Conservation (phyloP, 2,329 filamentous ascomycete species). For the Helotiales sp. region DNA sequence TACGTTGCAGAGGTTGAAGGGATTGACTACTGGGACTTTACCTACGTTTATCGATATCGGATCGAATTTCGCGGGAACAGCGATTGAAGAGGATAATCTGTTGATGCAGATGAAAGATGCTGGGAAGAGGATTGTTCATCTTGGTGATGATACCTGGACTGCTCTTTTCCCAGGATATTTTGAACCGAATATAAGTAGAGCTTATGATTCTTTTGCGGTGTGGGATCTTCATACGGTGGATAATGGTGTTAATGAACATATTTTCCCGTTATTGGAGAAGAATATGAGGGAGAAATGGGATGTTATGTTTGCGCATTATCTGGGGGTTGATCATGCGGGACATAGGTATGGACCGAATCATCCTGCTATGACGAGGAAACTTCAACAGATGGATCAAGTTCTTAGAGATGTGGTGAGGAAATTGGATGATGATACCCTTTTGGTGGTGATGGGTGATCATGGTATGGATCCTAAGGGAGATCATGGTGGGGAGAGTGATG, state of each 20-base stretch:
- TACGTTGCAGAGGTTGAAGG: constrained; percentile 89
- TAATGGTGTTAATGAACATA: constrained; percentile 88
- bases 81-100: constrained; percentile 89
- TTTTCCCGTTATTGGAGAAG: constrained; percentile 76
- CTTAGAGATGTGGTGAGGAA: constrained; percentile 68
- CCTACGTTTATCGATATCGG: constrained; percentile 94
- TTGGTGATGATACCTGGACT: constrained; percentile 98
- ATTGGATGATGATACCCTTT: constrained; percentile 81
- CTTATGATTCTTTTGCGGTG: constrained; percentile 97
- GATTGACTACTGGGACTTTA: constrained; percentile 89
- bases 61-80: constrained; percentile 91
- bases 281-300: constrained; percentile 77
- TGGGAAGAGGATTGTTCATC: constrained; percentile 79
- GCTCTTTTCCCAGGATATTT: constrained; percentile 93
- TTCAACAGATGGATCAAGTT: constrained; percentile 86
- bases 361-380: constrained; percentile 84
- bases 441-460: constrained; percentile 98
- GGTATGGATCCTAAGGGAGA: constrained; percentile 98
- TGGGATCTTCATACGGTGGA: constrained; percentile 98
- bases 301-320: constrained; percentile 88
- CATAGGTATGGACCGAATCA: constrained; percentile 95
- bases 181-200: constrained; percentile 76
- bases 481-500: constrained; percentile 96
- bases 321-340: constrained; percentile 95
- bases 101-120: constrained; percentile 63